A percentile compares a stretch with the other conserved stretches of the same genome.
These are phyloP conservation scores for Cytospora piceae DNA, from an alignment of 2,329 filamentous ascomycete genomes.

Conservation along the genomic window DNA sequence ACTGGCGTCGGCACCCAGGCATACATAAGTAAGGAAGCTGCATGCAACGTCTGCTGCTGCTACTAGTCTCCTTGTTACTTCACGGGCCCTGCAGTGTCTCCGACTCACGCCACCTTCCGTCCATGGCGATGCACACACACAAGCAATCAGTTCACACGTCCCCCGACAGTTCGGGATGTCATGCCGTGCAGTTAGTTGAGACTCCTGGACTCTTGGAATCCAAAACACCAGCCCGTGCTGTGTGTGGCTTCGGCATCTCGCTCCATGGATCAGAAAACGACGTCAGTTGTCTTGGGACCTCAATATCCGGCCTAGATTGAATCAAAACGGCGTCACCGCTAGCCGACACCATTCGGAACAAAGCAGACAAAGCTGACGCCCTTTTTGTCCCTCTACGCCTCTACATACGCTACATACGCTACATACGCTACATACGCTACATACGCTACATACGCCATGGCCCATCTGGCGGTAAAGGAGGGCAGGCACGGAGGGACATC, in stretches of 20 bases:
- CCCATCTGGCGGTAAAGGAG: slow-evolving; percentile 5
- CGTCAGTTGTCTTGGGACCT: not conserved
- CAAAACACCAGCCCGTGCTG: no score
- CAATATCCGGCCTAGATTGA: not conserved
- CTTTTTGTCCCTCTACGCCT: not conserved
- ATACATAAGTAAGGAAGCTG: not conserved
- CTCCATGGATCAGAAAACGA: not conserved
- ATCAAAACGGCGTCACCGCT: not conserved
- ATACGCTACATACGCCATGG: not conserved
- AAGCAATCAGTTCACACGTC: not conserved
- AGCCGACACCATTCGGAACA: not conserved
- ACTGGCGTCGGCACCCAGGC: no score
- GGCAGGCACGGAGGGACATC: no score
- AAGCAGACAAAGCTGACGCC: not conserved
- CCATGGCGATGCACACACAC: not conserved
- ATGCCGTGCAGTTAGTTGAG: not conserved
- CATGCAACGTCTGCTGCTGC: not conserved
- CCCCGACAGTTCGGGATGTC: not conserved
- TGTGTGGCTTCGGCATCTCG: no score
- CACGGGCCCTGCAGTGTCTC: not conserved
- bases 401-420: no score
- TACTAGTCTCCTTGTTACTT: no score
- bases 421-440: not conserved
- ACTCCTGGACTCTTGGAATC: not conserved
- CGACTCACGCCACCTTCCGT: slow-evolving; percentile 2